phyloP scores from a whole-genome alignment of 1,284 basidiomycete genomes.

The Sporisorium reilianum region DNA sequence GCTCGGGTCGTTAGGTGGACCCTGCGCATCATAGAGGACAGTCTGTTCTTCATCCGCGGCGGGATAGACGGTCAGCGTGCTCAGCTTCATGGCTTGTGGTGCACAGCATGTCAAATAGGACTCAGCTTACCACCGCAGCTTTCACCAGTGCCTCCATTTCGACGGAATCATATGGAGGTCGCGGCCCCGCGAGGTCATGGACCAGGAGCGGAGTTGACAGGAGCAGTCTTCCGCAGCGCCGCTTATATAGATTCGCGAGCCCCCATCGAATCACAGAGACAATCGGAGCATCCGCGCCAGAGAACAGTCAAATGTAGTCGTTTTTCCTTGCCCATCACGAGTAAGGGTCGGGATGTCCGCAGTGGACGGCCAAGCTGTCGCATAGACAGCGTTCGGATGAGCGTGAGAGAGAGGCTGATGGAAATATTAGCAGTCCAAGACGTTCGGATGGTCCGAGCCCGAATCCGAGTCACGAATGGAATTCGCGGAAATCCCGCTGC shows the following conservation, averaged over 20 bases:
- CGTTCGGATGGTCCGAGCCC: conserved; percentile 20
- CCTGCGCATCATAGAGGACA: conserved; percentile 6
- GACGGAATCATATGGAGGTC: not conserved
- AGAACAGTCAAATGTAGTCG: not conserved
- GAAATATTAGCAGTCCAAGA: no score
- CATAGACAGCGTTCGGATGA: not conserved
- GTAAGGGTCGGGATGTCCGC: conserved; percentile 1
- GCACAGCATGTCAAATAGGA: not conserved
- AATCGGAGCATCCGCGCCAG: not conserved
- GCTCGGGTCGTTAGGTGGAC: no score
- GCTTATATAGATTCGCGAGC: not conserved
- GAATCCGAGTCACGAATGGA: conserved; percentile 2
- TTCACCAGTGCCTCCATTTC: conserved; percentile 23
- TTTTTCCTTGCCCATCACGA: not conserved
- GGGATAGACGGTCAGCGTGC: not conserved
- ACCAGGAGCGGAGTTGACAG: not conserved
- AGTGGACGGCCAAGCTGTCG: no score
- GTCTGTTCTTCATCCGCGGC: conserved; percentile 1
- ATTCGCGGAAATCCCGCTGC: not conserved
- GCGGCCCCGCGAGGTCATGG: not conserved
- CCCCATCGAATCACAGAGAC: not conserved
- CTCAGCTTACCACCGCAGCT: conserved; percentile 30
- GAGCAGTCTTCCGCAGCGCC: not conserved
- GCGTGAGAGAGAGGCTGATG: not conserved
- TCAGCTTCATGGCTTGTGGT: not conserved